Base-by-base conservation (phyloP, 23 red algal species). In the Agarophyton chilense region DNA sequence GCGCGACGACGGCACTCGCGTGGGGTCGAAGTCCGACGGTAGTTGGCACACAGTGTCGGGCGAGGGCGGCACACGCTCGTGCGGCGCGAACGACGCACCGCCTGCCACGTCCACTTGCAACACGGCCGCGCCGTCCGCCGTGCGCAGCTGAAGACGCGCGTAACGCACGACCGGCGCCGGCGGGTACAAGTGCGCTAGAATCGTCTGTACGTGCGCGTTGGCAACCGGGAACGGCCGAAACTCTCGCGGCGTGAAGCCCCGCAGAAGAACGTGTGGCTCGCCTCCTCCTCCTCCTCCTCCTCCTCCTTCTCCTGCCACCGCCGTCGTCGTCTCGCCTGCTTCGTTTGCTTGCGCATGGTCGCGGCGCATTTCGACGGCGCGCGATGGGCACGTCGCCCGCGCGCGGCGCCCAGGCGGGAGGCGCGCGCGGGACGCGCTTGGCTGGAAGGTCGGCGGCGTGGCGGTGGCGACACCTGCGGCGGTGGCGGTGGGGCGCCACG, bases 131-230 rank as follows among this genome's bases (percentile, higher is more conserved):
- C 24, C 74, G 61, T 89, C 91, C 56, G 12, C 45, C 17, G 92
- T 58, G 42, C 67, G 90, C 28, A 94, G 58, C n/a, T 36, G 57
- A 4, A 57, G 51, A 12, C 90, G 57, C 44, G 57, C 54, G 55
- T 81, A 83, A 35, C 46, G 34, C 29, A 90, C 38, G 17, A 53
- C 25, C 14, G 87, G 91, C 25, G 90, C 55, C 4, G 58, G 84
- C 21, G 83, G 86, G 54, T 90, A 87, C 33, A 91, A 76, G 16
- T 81, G 66, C 11, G 90, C 75, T 17, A 79, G 38, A 22, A 98
- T 94, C 28, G 95, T 98, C 79, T 98, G 90, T 35, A 92, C 41
- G 76, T 98, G 95, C 29, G 74, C 33, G 66, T 98, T 98, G 70
- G 87, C 21, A 0, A 77, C 5, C 24, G 58, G 87, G 57, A 56